phyloP scores from a whole-genome alignment of 352 stramenopile genomes.

The Plasmopara muralis region DNA sequence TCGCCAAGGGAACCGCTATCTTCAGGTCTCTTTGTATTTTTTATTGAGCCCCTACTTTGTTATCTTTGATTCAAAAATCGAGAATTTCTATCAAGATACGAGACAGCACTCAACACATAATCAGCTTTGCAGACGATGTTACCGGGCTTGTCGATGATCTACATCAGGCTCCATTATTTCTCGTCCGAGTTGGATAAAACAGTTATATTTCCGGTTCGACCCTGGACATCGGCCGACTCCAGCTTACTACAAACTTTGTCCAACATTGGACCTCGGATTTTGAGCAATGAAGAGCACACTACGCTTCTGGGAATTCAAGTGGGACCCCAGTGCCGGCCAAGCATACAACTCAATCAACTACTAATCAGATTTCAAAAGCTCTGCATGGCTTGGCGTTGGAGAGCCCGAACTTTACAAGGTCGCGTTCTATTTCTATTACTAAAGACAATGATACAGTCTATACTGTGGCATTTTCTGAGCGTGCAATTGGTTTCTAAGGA shows the following conservation, averaged over 20 bases:
- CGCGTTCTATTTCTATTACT: background rate
- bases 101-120: background rate
- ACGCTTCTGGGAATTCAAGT: background rate
- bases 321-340: background rate
- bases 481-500: background rate
- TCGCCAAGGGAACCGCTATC: background rate
- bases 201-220: conserved; percentile 1
- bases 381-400: background rate
- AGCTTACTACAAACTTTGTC: background rate
- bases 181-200: conserved; percentile 1
- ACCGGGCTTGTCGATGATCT: background rate
- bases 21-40: background rate
- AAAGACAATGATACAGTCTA: too few species aligned
- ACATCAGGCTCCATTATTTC: background rate
- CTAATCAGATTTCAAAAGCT: background rate
- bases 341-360: background rate
- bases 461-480: background rate
- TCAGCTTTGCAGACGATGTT: conserved; percentile 1
- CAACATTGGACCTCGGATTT: background rate
- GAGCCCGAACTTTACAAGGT: background rate
- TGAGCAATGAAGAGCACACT: background rate
- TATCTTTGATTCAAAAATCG: background rate
- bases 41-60: conserved; percentile 1
- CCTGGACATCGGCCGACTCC: background rate
- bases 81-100: background rate